phyloP scores from a whole-genome alignment of 768 basidiomycete species.

The Serendipita sp. region DNA sequence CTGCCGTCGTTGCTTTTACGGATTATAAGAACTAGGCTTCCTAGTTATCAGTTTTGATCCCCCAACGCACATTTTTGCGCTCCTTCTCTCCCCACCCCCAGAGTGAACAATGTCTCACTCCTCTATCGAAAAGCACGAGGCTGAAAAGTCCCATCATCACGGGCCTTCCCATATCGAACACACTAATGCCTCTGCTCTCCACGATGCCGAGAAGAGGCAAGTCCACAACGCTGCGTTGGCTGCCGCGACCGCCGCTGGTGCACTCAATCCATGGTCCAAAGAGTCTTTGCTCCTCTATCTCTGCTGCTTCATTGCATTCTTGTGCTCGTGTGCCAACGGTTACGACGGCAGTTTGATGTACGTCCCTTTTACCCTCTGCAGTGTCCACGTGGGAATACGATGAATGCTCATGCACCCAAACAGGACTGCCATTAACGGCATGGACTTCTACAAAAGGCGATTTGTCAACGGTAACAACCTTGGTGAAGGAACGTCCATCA shows the following conservation, averaged over 20 bases:
- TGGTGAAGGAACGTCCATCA: constrained; percentile 15
- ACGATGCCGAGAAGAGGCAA: background rate
- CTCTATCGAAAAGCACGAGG: constrained; percentile 5
- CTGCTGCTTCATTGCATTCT: constrained; percentile 17
- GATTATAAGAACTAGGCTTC: background rate
- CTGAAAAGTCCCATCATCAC: background rate
- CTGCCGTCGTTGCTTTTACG: background rate
- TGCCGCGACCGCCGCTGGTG: constrained; percentile 14
- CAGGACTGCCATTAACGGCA: constrained; percentile 13
- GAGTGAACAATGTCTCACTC: constrained; percentile 2
- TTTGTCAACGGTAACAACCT: constrained; percentile 7
- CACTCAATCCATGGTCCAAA: constrained; percentile 16
- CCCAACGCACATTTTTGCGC: background rate
- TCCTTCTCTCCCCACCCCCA: background rate
- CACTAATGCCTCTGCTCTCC: background rate
- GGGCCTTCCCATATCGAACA: background rate
- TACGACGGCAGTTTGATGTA: constrained; percentile 16
- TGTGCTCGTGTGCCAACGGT: constrained; percentile 19
- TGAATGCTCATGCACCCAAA: background rate
- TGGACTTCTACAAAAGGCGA: background rate
- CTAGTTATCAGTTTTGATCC: background rate
- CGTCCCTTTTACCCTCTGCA: background rate
- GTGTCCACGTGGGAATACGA: constrained; percentile 4
- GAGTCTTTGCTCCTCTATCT: constrained; percentile 17
- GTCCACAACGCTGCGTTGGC: constrained; percentile 21